Evolutionary conservation across 2,329 filamentous ascomycete species (phyloP).

Genomic region (Pseudopyrenochaeta lycopersici): DNA sequence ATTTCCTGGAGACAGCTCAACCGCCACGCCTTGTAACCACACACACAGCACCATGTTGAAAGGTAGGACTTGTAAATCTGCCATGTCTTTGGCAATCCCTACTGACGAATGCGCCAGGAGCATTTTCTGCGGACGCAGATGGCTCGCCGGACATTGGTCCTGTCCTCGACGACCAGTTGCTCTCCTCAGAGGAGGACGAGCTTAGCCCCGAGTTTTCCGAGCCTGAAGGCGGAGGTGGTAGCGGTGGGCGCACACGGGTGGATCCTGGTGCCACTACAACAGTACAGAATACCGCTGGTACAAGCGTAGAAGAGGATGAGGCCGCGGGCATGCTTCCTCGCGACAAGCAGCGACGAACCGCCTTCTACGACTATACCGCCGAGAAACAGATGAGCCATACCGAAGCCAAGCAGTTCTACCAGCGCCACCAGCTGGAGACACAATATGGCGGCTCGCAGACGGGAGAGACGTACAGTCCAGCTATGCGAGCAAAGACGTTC

Average conservation of each 20-base stretch:
- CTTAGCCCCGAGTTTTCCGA: conserved; percentile 43
- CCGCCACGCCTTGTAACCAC: conserved; percentile 20
- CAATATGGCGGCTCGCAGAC: conserved; percentile 53
- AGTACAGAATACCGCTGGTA: conserved; percentile 27
- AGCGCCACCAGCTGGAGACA: conserved; percentile 78
- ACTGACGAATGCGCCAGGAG: conserved; percentile 24
- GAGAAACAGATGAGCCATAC: conserved; percentile 95
- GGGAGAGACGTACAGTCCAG: conserved; percentile 51
- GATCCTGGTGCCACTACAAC: conserved; percentile 30
- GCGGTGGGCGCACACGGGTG: conserved; percentile 16
- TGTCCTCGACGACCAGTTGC: conserved; percentile 43
- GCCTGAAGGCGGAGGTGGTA: conserved; percentile 24
- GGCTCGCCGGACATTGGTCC: conserved; percentile 46
- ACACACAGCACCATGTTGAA: conserved; percentile 36
- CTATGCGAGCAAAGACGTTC: conserved; percentile 56
- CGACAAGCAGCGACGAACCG: conserved; percentile 72
- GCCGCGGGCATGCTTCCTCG: conserved; percentile 53
- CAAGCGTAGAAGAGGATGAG: conserved; percentile 35
- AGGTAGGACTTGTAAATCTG: conserved; percentile 25
- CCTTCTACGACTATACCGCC: conserved; percentile 91
- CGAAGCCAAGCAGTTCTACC: conserved; percentile 96
- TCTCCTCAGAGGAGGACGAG: conserved; percentile 49
- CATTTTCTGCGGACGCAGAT: conserved; percentile 44
- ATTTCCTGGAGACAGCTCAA: neutral
- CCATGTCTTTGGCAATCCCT: neutral